Conservation (phyloP, 2,329 filamentous ascomycete genomes). For the Ophiosphaerella korrae region DNA sequence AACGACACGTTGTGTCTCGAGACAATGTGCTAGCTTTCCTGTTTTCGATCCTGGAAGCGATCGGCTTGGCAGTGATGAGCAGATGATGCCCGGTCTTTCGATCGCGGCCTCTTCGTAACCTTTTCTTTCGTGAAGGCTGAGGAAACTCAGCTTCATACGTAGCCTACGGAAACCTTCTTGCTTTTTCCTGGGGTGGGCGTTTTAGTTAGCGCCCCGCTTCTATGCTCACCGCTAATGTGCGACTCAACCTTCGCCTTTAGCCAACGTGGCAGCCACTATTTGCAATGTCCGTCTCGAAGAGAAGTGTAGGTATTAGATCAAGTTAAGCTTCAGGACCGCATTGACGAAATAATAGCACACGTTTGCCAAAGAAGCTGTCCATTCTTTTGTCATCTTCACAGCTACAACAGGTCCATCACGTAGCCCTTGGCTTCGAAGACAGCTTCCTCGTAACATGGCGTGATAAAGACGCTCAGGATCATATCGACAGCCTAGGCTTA, state of each 20-base stretch:
- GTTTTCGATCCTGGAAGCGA: slow-evolving; percentile 35
- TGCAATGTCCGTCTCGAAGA: slow-evolving; percentile 35
- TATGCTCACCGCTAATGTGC: slow-evolving; percentile 27
- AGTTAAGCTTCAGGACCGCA: too few relatives aligned
- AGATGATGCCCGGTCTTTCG: slow-evolving; percentile 9
- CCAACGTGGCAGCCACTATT: slow-evolving; percentile 42
- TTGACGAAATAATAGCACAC: slow-evolving; percentile 20
- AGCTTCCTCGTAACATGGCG: slow-evolving; percentile 44
- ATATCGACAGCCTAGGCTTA: slow-evolving; percentile 31
- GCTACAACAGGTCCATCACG: slow-evolving; percentile 33
- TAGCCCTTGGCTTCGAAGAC: slow-evolving; percentile 39
- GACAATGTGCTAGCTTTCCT: slow-evolving; percentile 25
- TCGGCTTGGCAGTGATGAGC: slow-evolving; percentile 31
- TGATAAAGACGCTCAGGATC: slow-evolving; percentile 28
- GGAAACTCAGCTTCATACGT: slow-evolving; percentile 1
- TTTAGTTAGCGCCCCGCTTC: slow-evolving; percentile 7
- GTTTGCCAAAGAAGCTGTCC: slow-evolving; percentile 34
- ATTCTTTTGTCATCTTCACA: slow-evolving; percentile 29
- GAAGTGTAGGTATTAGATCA: slow-evolving; percentile 29
- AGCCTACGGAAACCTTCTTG: not conserved
- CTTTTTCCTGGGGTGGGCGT: slow-evolving; percentile 2
- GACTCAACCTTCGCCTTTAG: slow-evolving; percentile 42
- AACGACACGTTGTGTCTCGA: slow-evolving; percentile 2
- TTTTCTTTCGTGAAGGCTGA: not conserved
- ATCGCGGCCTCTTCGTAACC: slow-evolving; percentile 1